phyloP scores from a whole-genome alignment of 192 early-diverging fungal species.

The Backusella parvicylindrica region DNA sequence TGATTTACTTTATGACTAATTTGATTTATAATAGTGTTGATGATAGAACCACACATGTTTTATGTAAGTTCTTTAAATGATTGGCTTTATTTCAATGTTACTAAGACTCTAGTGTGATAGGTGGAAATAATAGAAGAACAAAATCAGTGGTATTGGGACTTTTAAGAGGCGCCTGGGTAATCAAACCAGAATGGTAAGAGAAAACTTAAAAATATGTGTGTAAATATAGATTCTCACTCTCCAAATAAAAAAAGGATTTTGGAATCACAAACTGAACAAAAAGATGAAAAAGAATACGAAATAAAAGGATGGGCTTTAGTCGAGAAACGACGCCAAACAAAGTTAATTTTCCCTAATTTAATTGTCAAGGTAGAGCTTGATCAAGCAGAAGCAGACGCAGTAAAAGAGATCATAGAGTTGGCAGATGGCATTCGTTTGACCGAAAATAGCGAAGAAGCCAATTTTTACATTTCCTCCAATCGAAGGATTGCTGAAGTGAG shows the following conservation, averaged over 20 bases:
- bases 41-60: constrained; percentile 24
- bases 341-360: background rate
- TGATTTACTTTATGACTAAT: too few relatives aligned
- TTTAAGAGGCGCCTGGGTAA: background rate
- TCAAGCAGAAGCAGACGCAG: background rate
- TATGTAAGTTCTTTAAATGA: constrained; percentile 8
- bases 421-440: background rate
- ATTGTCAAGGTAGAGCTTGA: background rate
- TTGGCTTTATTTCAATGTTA: background rate
- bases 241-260: background rate
- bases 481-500: background rate
- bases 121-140: constrained; percentile 9
- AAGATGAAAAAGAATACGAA: background rate
- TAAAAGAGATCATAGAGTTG: background rate
- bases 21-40: constrained; percentile 11
- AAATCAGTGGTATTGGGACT: constrained; percentile 2
- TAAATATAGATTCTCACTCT: background rate
- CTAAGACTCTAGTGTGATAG: background rate
- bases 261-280: background rate
- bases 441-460: background rate
- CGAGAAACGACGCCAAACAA: background rate
- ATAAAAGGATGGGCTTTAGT: background rate
- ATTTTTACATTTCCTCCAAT: background rate
- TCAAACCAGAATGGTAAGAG: background rate
- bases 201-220: background rate